phyloP scores from a whole-genome alignment of 495 filamentous ascomycete species.

The Lasiosphaeriaceae sp. region DNA sequence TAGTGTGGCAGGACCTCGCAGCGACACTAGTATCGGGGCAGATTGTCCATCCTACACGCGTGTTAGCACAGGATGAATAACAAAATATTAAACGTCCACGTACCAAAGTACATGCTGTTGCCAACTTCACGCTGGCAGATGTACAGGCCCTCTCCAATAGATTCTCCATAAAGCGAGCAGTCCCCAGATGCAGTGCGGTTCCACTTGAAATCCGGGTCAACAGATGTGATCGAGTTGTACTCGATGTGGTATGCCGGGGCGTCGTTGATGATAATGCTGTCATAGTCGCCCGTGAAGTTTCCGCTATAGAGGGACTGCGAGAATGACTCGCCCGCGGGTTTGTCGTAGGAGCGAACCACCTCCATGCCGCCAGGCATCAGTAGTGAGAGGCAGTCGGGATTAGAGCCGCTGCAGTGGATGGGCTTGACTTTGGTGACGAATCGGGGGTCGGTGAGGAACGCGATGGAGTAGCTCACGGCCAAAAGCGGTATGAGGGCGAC shows the following conservation, averaged over 20 bases:
- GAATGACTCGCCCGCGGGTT: not conserved
- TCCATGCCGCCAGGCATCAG: slow-evolving; percentile 13
- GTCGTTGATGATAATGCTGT: slow-evolving; percentile 8
- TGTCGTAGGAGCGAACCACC: slow-evolving; percentile 4
- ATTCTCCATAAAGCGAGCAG: slow-evolving; percentile 2
- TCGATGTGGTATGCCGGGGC: slow-evolving; percentile 10
- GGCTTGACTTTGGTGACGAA: slow-evolving; percentile 10
- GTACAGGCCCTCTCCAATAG: slow-evolving; percentile 5
- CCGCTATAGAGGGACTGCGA: slow-evolving; percentile 8
- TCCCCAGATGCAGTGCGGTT: not conserved
- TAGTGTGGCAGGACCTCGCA: not conserved
- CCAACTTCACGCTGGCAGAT: slow-evolving; percentile 7
- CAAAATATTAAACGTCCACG: not conserved
- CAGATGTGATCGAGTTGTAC: slow-evolving; percentile 2
- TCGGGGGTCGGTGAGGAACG: slow-evolving; percentile 10
- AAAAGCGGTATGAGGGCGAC: slow-evolving; percentile 3
- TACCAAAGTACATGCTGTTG: slow-evolving; percentile 5
- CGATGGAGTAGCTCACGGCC: slow-evolving; percentile 5
- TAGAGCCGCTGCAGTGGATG: slow-evolving; percentile 2
- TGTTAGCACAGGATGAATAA: not conserved
- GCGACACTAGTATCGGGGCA: slow-evolving; percentile 1
- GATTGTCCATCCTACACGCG: slow-evolving; percentile 9
- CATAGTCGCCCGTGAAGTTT: slow-evolving; percentile 9
- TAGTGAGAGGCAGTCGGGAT: slow-evolving; percentile 4
- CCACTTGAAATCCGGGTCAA: slow-evolving; percentile 3